Evolutionary conservation across 2,329 filamentous ascomycete species (phyloP), one percentile per base, ranked within the genome.

Genomic region (Trichoderma sp.): DNA sequence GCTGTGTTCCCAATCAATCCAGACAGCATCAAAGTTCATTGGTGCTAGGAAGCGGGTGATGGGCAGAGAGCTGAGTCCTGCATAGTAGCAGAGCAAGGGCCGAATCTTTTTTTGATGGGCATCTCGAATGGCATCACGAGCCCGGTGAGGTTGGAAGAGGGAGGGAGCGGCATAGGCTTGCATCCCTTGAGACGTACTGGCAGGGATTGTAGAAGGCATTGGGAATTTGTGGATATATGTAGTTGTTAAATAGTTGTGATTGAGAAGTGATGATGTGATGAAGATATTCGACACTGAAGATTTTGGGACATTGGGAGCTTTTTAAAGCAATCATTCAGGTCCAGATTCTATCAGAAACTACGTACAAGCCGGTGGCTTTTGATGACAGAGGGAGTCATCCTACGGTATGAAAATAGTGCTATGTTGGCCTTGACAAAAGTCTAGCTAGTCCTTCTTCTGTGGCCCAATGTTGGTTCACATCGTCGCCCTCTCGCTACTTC

Each of bases 1-100:
- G 7, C 75, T 77, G 73, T 84, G 82, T 71, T 84, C 82, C 82
- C 81, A 83, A 75, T 84, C 82, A 64, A 84, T 79, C 77, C 79
- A 82, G 1, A 81, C 76, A 5, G 76, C 68, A 68, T 84, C 82
- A 60, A 75, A 83, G 3, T 80, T 80, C 67, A 84, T 73, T 10
- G 79, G 79, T 5, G 82, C 80, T 17, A 80, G 71, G 58, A 80
- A 74, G 27, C 81, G 79, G 2, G 78, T 78, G 9, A 81, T 72
- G 22, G 80, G 78, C 1, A 81, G 67, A 6, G 77, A 78, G 67
- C 78, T 77, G 17, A 84, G 73, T 27, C 78, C 81, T 8, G 76
- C 72, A 68, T 81, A 84, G 74, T 79, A 80, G 17, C 78, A 78
- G 52, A 82, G 68, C 15, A 84, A 64, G 3, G 80, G 79, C 1